Base-by-base conservation (phyloP, 352 stramenopile genomes). In the Pythium biforme region DNA sequence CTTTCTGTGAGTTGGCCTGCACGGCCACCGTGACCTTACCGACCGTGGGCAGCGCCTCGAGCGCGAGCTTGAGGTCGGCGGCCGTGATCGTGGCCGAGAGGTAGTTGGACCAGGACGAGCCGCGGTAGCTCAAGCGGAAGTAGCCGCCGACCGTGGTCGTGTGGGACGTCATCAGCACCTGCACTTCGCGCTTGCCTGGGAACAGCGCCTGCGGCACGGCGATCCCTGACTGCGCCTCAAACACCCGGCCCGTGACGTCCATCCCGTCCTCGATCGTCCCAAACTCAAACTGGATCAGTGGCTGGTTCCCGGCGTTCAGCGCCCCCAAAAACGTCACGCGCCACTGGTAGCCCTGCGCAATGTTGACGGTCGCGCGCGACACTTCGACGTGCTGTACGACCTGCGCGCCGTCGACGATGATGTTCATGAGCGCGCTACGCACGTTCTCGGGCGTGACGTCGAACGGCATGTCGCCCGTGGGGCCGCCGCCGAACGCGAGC, bases 341-440 rank as follows among this genome's bases (percentile, higher is more conserved):
- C 84, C 84, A 94, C 51, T 82, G 62, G 72, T 76, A 89, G 25
- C 84, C 84, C 68, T 86, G 58, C 9, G 48, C 62, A 45, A 74
- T 75, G 40, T 84, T 78, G 31, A 89, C 66, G 3, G 70, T 74
- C 31, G 71, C 68, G 20, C 80, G 66, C 12, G 72, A 75, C 3
- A 94, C 81, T 48, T 83, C 63, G 19, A 89, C 58, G 57, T 77
- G 59, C 31, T 69, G 59, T 26, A 78, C 56, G 14, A 66, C 23
- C 11, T 62, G 53, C 6, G 45, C 43, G 25, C 56, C 61, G 12
- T 37, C 27, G 0, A 70, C 66, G 19, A 90, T 75, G 23, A 98
- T 74, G 60, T 97, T 97, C 75, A 98, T 91, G 20, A 98, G 71
- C 23, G 82, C 81, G 57, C 76, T 87, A 10, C 92, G 81, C 10